Conservation (phyloP, 805 yeast genomes). For the Cyberlindnera veronae region DNA sequence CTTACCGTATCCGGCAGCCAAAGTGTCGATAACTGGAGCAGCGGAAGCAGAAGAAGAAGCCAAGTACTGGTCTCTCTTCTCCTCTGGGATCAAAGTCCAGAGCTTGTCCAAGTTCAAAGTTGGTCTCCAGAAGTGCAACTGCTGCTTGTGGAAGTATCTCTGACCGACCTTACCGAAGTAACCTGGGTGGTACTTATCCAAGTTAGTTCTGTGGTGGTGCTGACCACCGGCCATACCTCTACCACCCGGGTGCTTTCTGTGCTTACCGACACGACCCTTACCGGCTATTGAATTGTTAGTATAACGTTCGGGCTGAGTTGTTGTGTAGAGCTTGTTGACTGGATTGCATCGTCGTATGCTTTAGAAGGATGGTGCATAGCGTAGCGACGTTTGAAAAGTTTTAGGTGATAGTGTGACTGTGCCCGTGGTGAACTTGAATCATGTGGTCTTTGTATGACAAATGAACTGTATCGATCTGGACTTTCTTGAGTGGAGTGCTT, state of each 20-base stretch:
- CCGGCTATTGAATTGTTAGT: constrained; percentile 68
- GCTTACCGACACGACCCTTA: constrained; percentile 99
- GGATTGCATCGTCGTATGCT: too few relatives aligned
- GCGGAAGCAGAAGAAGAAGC: constrained; percentile 78
- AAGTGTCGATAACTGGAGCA: constrained; percentile 99
- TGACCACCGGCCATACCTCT: constrained; percentile 99
- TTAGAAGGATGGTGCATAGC: too few relatives aligned
- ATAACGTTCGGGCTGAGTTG: constrained; percentile 3
- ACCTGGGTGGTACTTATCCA: constrained; percentile 99
- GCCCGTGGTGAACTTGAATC: too few relatives aligned
- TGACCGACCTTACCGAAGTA: constrained; percentile 99
- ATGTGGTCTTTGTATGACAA: too few relatives aligned
- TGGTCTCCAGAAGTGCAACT: constrained; percentile 96
- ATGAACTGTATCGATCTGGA: too few relatives aligned
- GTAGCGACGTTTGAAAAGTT: too few relatives aligned
- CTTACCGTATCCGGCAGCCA: constrained; percentile 99
- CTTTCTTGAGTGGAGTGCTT: too few relatives aligned
- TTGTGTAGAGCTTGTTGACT: not conserved
- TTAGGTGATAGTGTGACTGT: too few relatives aligned
- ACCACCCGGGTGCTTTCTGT: constrained; percentile 99
- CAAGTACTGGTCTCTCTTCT: constrained; percentile 91
- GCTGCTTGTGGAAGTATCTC: constrained; percentile 98
- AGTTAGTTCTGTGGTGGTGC: constrained; percentile 99
- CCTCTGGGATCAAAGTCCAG: constrained; percentile 94
- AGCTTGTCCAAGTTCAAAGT: constrained; percentile 96